Base-by-base conservation (phyloP, 225 moss, liverwort and hornwort genomes). In the Climacium dendroides region DNA sequence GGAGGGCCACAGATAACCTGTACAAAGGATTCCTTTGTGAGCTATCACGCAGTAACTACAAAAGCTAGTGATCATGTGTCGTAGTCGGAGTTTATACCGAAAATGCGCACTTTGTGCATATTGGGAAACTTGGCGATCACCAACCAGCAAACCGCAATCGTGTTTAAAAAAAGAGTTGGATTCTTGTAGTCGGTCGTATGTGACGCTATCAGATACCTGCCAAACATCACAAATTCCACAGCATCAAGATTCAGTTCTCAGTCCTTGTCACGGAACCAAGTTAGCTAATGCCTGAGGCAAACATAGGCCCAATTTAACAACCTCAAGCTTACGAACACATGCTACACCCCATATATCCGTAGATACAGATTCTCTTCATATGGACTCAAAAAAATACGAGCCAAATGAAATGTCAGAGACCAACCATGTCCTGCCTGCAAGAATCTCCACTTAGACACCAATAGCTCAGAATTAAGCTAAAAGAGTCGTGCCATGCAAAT, bases 31-130 rank as follows among this genome's bases (percentile, higher is more conserved):
- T 86, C 90, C 90, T 93, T 92, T 88, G 92, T 82, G 85, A 92
- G 86, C 88, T 90, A 90, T 84, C 87, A 85, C 82, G 90, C 71
- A 86, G 84, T 90, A 89, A 81, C 89, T 86, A 88, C 78, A 92
- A 90, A 91, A 88, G 85, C 86, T 53, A 54, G 20, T 62, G 59
- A 79, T 89, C 93, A 98, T 90, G 97, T 94, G 88, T 95, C 96
- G 81, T 98, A 98, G 87, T 98, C 98, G 30, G 98, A 94, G 89
- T 98, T 98, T 89, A 98, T 98, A 88, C 98, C 98, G 82, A 98
- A 97, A 87, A 98, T 96, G 79, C 98, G 95, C 87, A 98, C 98
- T 90, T 76, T 92, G 88, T 98, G 98, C 98, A 98, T 98, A 74
- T 98, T 94, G 29, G 98, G 98, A 74, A 97, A 98, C 85, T 98